phyloP scores from a whole-genome alignment of 495 filamentous ascomycete species.

The Penicillium antarcticum region DNA sequence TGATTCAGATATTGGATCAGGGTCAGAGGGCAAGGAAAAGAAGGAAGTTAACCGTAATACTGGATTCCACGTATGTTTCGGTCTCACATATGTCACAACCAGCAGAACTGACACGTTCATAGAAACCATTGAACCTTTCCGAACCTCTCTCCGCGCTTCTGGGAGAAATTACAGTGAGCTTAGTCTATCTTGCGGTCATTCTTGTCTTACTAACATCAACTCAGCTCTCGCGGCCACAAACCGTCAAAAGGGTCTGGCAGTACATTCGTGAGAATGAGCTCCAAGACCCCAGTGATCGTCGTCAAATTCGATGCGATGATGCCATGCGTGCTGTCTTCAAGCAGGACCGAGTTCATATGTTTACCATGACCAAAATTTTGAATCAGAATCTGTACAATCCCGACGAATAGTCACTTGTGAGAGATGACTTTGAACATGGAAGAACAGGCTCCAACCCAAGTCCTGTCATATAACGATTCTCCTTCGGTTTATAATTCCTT shows the following conservation, averaged over 20 bases:
- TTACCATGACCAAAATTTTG: slow-evolving; percentile 90
- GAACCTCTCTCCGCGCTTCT: slow-evolving; percentile 62
- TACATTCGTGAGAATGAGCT: slow-evolving; percentile 85
- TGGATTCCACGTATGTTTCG: slow-evolving; percentile 61
- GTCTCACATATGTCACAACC: neutral
- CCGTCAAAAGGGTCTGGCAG: slow-evolving; percentile 92
- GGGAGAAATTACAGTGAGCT: slow-evolving; percentile 56
- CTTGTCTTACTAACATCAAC: slow-evolving; percentile 3
- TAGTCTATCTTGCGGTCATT: neutral
- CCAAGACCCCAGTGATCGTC: slow-evolving; percentile 86
- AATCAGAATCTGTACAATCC: slow-evolving; percentile 62
- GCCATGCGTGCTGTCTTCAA: slow-evolving; percentile 87
- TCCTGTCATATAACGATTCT: slow-evolving; percentile 21
- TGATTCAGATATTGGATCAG: slow-evolving; percentile 69
- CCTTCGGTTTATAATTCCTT: slow-evolving; percentile 18
- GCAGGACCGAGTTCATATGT: slow-evolving; percentile 90
- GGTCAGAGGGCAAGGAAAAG: slow-evolving; percentile 59
- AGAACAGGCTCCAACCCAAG: slow-evolving; percentile 5
- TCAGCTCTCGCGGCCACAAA: slow-evolving; percentile 86
- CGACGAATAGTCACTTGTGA: slow-evolving; percentile 48
- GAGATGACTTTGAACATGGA: slow-evolving; percentile 10
- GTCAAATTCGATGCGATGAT: slow-evolving; percentile 91
- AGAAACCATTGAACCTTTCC: slow-evolving; percentile 69
- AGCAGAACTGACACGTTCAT: slow-evolving; percentile 4
- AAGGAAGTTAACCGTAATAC: slow-evolving; percentile 62